Evolutionary conservation across 1,284 basidiomycete genomes (phyloP).

Genomic region (Papiliotrema terrestris): DNA sequence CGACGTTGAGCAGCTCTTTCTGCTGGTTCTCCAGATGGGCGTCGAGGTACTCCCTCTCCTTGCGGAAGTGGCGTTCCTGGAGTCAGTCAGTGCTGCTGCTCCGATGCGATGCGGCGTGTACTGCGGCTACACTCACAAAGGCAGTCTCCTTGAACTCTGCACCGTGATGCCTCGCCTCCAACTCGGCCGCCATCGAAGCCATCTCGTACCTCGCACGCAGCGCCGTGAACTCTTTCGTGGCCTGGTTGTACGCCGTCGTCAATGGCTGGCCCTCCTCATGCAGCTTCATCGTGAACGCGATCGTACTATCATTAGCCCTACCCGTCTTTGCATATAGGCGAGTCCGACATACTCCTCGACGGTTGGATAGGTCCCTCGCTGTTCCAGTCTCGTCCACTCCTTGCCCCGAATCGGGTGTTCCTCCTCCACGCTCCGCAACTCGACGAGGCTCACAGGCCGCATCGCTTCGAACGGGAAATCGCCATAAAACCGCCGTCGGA

Average conservation of each 20-base stretch:
- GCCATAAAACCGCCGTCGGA: conserved; percentile 86
- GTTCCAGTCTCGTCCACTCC: conserved; percentile 70
- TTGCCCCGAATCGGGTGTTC: conserved; percentile 59
- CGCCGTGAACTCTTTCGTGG: conserved; percentile 79
- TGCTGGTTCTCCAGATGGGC: conserved; percentile 2
- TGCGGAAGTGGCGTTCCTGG: conserved; percentile 10
- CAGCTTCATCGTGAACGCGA: conserved; percentile 76
- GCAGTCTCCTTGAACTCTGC: conserved; percentile 48
- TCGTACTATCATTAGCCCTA: conserved; percentile 56
- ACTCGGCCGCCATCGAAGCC: conserved; percentile 67
- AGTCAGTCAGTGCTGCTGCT: not conserved
- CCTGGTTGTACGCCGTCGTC: conserved; percentile 72
- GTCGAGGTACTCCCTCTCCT: conserved; percentile 24
- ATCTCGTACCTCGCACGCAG: conserved; percentile 81
- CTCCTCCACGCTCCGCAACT: conserved; percentile 54
- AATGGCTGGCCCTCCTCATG: conserved; percentile 65
- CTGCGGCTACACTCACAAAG: conserved; percentile 46
- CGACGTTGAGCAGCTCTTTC: not conserved
- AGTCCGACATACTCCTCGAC: conserved; percentile 78
- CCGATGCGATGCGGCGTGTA: too few relatives aligned
- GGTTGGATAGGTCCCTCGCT: conserved; percentile 75
- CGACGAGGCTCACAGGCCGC: conserved; percentile 72
- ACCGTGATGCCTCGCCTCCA: conserved; percentile 77
- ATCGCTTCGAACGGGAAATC: conserved; percentile 97
- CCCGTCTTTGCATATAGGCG: too few relatives aligned